Conservation (phyloP, 768 basidiomycete genomes). For the Rossbeevera mucosa region DNA sequence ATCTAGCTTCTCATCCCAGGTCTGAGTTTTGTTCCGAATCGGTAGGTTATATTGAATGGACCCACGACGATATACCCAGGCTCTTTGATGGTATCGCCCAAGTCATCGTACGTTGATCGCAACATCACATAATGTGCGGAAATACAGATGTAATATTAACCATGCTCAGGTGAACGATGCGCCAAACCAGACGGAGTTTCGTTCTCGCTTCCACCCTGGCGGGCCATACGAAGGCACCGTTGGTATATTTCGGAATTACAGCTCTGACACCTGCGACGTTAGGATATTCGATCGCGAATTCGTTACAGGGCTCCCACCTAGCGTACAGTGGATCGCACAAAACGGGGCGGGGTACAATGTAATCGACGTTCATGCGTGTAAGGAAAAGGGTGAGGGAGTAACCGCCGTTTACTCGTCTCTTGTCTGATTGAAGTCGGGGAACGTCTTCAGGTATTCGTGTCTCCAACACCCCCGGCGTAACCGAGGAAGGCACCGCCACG, state of each 20-base stretch:
- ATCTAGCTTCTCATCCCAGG: not conserved
- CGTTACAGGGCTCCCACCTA: slow-evolving; percentile 54
- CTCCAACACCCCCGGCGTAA: slow-evolving; percentile 88
- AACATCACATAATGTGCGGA: not conserved
- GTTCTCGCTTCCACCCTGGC: slow-evolving; percentile 36
- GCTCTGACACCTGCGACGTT: slow-evolving; percentile 39
- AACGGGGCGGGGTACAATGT: slow-evolving; percentile 88
- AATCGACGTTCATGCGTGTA: slow-evolving; percentile 71
- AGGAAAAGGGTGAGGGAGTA: slow-evolving; percentile 61
- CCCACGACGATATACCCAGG: slow-evolving; percentile 60
- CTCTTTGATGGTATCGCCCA: slow-evolving; percentile 66
- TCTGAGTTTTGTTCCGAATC: not conserved
- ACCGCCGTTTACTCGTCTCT: slow-evolving; percentile 15
- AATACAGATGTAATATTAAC: not conserved
- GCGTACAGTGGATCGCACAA: slow-evolving; percentile 79
- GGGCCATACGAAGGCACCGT: slow-evolving; percentile 47
- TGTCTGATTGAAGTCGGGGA: not conserved
- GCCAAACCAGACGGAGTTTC: slow-evolving; percentile 42
- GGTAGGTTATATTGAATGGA: slow-evolving; percentile 68
- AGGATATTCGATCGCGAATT: slow-evolving; percentile 49
- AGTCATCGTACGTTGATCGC: slow-evolving; percentile 55
- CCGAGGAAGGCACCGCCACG: slow-evolving; percentile 87
- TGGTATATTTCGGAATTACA: slow-evolving; percentile 48
- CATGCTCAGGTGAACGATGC: slow-evolving; percentile 37
- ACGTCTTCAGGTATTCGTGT: slow-evolving; percentile 49